phyloP scores from a whole-genome alignment of 1,139 yeast genomes.

The Scheffersomyces illinoinensis region DNA sequence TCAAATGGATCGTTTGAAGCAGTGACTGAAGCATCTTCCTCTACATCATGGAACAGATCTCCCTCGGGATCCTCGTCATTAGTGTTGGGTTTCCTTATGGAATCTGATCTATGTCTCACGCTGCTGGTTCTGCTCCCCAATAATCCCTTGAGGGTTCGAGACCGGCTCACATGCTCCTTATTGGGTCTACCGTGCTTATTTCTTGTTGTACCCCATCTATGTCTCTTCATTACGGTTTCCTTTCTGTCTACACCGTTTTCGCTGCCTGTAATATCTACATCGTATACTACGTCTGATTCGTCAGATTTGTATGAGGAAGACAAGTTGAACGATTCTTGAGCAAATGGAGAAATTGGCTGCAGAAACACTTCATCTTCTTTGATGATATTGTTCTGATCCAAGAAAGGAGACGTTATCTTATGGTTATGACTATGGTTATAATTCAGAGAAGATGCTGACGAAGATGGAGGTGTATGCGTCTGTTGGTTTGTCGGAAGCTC shows the following conservation, averaged over 20 bases:
- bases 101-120: conserved; percentile 10
- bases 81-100: conserved; percentile 25
- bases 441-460: background rate
- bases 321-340: conserved; percentile 12
- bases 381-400: conserved; percentile 20
- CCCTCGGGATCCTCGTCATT: conserved; percentile 26
- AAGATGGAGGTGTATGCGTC: background rate
- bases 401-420: conserved; percentile 23
- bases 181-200: conserved; percentile 71
- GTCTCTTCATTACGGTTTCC: conserved; percentile 55
- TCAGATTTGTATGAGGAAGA: conserved; percentile 3
- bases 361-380: conserved; percentile 23
- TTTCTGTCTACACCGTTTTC: conserved; percentile 7
- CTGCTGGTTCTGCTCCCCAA: conserved; percentile 15
- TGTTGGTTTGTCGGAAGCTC: conserved; percentile 6
- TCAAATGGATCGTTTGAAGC: conserved; percentile 31
- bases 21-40: conserved; percentile 15
- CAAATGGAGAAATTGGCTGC: conserved; percentile 21
- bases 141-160: conserved; percentile 44
- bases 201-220: conserved; percentile 91
- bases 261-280: conserved; percentile 1
- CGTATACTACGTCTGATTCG: conserved; percentile 9
- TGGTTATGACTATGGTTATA: background rate
- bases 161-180: conserved; percentile 43
- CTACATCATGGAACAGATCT: conserved; percentile 15